These are phyloP conservation scores for Ustilago curta DNA, from an alignment of 1,284 basidiomycete genomes.

Conservation along the genomic window DNA sequence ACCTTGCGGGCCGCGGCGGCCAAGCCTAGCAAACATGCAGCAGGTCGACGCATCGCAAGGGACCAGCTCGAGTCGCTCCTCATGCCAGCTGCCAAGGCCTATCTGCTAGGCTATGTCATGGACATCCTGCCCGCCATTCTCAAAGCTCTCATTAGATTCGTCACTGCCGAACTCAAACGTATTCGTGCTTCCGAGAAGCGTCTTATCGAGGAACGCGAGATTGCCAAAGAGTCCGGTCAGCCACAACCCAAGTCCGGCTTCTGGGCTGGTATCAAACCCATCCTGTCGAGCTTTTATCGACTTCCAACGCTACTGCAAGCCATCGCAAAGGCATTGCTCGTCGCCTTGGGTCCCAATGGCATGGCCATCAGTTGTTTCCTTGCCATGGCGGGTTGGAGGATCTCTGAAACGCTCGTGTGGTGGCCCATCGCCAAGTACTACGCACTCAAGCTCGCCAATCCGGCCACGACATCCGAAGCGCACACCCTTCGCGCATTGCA, in stretches of 20 bases:
- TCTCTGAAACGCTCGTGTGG: slow-evolving; percentile 51
- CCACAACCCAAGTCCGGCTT: slow-evolving; percentile 12
- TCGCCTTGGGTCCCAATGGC: slow-evolving; percentile 45
- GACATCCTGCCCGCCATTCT: slow-evolving; percentile 61
- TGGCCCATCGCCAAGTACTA: slow-evolving; percentile 54
- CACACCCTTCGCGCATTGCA: slow-evolving; percentile 11
- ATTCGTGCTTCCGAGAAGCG: slow-evolving; percentile 40
- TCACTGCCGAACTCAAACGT: slow-evolving; percentile 41
- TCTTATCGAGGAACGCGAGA: slow-evolving; percentile 33
- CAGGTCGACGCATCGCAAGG: slow-evolving; percentile 14
- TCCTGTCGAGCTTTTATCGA: slow-evolving; percentile 33
- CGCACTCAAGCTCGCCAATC: slow-evolving; percentile 33
- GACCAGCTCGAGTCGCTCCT: slow-evolving; percentile 45
- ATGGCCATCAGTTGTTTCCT: slow-evolving; percentile 54
- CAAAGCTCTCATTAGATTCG: slow-evolving; percentile 56
- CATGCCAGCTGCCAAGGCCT: slow-evolving; percentile 58
- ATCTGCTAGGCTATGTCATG: slow-evolving; percentile 58
- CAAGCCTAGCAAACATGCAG: slow-evolving; percentile 4
- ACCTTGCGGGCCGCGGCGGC: slow-evolving; percentile 12
- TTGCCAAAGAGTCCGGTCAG: slow-evolving; percentile 25
- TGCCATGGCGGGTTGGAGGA: slow-evolving; percentile 51
- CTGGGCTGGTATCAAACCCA: slow-evolving; percentile 18
- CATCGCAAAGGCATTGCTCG: slow-evolving; percentile 34
- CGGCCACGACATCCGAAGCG: slow-evolving; percentile 10
- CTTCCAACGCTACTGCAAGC: slow-evolving; percentile 29